phyloP scores from a whole-genome alignment of 352 stramenopile genomes.

The Pythium aristosporum region DNA sequence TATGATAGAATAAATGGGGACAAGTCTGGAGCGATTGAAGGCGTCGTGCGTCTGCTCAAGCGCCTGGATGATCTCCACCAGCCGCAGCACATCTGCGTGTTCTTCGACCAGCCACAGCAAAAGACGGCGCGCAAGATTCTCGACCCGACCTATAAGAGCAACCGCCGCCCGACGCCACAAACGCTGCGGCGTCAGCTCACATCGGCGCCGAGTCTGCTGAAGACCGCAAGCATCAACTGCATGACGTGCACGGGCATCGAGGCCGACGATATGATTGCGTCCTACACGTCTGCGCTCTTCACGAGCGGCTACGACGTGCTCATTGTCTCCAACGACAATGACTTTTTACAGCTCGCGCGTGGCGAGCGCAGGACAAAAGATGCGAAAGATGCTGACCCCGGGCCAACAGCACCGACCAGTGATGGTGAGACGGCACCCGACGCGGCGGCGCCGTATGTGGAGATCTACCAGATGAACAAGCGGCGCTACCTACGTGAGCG shows the following conservation, averaged over 20 bases:
- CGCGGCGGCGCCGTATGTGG: conserved; percentile 31
- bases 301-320: conserved; percentile 28
- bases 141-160: conserved; percentile 33
- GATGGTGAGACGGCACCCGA: neutral
- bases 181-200: conserved; percentile 28
- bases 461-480: conserved; percentile 77
- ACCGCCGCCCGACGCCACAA: conserved; percentile 22
- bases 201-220: conserved; percentile 21
- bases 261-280: conserved; percentile 39
- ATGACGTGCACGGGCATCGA: conserved; percentile 32
- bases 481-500: conserved; percentile 65
- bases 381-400: neutral
- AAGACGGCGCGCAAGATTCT: conserved; percentile 32
- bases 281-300: conserved; percentile 27
- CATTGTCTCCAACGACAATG: conserved; percentile 39
- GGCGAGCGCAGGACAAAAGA: conserved; percentile 6
- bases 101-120: conserved; percentile 31
- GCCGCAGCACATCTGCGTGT: conserved; percentile 31
- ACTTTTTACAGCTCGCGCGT: conserved; percentile 35
- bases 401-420: neutral
- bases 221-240: conserved; percentile 25
- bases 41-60: conserved; percentile 23
- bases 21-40: conserved; percentile 25
- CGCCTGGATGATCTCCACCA: conserved; percentile 21
- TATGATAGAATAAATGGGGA: conserved; percentile 18